Evolutionary conservation across 805 yeast genomes (phyloP).

Genomic region (Cyberlindnera maritima): DNA sequence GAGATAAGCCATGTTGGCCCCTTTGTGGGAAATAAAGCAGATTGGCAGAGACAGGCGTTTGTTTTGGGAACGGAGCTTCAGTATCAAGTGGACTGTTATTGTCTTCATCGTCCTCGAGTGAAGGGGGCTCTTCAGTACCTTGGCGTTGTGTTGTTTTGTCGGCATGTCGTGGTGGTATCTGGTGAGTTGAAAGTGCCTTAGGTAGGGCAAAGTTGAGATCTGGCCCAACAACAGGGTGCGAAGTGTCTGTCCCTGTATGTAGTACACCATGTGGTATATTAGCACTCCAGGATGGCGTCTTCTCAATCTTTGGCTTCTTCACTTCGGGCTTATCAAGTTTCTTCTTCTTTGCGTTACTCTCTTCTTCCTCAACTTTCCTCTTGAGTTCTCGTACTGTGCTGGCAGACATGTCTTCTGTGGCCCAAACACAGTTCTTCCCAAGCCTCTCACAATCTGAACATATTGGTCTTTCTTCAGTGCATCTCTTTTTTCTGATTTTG

Average conservation of each 20-base stretch:
- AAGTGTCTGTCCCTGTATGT: background rate
- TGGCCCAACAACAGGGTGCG: too few relatives aligned
- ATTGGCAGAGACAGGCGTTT: constrained; percentile 26
- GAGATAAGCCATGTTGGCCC: constrained; percentile 9
- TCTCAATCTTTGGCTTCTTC: constrained; percentile 2
- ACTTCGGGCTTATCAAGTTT: constrained; percentile 2
- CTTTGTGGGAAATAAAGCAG: constrained; percentile 17
- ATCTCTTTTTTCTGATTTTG: constrained; percentile 66
- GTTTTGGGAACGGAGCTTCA: constrained; percentile 13
- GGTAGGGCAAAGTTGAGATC: too few relatives aligned
- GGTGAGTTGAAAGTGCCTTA: background rate
- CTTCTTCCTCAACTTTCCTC: constrained; percentile 27
- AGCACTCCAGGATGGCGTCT: background rate
- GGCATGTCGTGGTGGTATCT: background rate
- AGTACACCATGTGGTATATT: background rate
- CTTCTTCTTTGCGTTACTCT: constrained; percentile 13
- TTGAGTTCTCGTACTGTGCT: constrained; percentile 28
- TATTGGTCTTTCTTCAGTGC: constrained; percentile 68
- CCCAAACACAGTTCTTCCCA: constrained; percentile 68
- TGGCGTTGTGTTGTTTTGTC: background rate
- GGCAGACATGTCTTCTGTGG: constrained; percentile 42
- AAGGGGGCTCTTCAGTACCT: background rate
- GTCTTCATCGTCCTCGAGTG: constrained; percentile 12
- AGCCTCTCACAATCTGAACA: constrained; percentile 68
- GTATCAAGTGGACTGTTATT: constrained; percentile 14